These are phyloP conservation scores for Gossypium turneri DNA, from an alignment of 345 rosid genomes.

Conservation along the genomic window DNA sequence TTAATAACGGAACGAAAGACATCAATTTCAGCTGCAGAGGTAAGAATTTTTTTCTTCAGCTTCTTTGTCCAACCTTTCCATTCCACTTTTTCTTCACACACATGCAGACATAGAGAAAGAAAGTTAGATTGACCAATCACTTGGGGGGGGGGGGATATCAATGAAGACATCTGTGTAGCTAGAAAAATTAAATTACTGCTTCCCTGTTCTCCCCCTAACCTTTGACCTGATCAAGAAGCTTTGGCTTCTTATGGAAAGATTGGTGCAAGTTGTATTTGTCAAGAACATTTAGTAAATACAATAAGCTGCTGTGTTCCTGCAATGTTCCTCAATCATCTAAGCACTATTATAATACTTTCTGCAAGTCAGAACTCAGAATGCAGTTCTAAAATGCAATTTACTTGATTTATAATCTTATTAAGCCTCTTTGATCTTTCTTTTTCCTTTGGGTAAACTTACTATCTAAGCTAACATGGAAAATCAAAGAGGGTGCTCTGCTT, in stretches of 20 bases:
- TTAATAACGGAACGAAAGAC: conserved; percentile 61
- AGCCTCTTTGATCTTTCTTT: neutral
- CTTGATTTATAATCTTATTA: neutral
- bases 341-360: neutral
- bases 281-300: neutral
- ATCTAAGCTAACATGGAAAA: neutral
- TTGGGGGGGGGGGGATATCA: neutral
- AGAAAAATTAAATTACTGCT: neutral
- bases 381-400: neutral
- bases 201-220: neutral
- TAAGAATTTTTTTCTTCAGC: conserved; percentile 26
- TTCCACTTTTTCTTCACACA: neutral
- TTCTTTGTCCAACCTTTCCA: neutral
- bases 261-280: neutral
- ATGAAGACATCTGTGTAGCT: neutral
- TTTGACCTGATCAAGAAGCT: neutral
- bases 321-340: neutral
- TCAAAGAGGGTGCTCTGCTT: neutral
- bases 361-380: neutral
- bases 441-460: neutral
- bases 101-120: neutral
- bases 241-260: neutral
- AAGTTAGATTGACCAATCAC: neutral
- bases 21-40: conserved; percentile 67
- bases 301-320: neutral